Evolutionary conservation across 371 early-diverging fungal species (phyloP).

Genomic region (Lichtheimia corymbifera): DNA sequence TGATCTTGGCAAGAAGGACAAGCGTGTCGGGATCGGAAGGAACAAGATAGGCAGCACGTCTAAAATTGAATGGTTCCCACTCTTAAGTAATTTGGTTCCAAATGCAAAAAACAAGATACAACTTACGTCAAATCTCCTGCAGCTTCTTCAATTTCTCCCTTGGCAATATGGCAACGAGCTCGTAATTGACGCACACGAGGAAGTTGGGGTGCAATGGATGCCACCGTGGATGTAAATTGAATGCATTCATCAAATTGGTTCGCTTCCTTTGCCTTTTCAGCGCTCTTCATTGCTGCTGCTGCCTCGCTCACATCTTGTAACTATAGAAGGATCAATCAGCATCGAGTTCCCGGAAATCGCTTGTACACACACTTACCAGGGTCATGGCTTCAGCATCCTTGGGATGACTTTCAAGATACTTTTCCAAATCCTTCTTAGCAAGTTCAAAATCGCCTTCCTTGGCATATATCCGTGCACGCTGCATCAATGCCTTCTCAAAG

Average conservation of each 20-base stretch:
- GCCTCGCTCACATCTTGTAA: constrained; percentile 48
- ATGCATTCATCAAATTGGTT: constrained; percentile 67
- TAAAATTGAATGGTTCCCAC: constrained; percentile 18
- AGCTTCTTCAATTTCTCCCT: constrained; percentile 81
- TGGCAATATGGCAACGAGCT: constrained; percentile 73
- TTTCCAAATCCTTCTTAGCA: constrained; percentile 57
- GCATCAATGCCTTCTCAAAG: constrained; percentile 78
- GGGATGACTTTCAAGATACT: constrained; percentile 36
- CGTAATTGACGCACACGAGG: constrained; percentile 61
- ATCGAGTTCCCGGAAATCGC: background rate
- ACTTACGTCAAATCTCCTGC: constrained; percentile 76
- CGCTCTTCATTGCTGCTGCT: constrained; percentile 32
- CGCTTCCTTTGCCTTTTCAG: constrained; percentile 41
- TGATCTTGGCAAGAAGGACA: constrained; percentile 71
- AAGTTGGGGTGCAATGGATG: constrained; percentile 60
- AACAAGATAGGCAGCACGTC: constrained; percentile 69
- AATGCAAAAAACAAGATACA: background rate
- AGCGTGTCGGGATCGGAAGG: constrained; percentile 67
- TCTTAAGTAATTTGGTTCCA: background rate
- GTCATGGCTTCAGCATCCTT: constrained; percentile 37
- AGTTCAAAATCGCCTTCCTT: constrained; percentile 70
- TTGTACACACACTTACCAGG: constrained; percentile 23
- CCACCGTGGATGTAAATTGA: constrained; percentile 54
- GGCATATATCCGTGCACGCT: constrained; percentile 76
- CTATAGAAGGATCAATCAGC: constrained; percentile 15